phyloP scores from a whole-genome alignment of 306 rosid genomes.

The Aeschynomene evenia region DNA sequence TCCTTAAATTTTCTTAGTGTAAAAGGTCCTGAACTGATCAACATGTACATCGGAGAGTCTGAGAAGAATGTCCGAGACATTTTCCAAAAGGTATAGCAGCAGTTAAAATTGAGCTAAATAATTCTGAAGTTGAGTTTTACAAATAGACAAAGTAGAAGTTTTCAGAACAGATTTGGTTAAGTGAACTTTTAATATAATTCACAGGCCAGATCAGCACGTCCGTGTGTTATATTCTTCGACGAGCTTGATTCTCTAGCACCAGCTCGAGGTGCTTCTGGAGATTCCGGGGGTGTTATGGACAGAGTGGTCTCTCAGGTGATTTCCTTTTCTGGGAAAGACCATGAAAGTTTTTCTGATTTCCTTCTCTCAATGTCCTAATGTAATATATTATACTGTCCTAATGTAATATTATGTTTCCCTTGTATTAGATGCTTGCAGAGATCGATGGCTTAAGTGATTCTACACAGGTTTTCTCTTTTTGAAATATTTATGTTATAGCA shows the following conservation, averaged over 20 bases:
- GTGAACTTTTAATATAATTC: slow-evolving; percentile 5
- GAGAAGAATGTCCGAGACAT: slow-evolving; percentile 93
- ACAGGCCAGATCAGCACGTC: slow-evolving; percentile 94
- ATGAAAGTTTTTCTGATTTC: not conserved
- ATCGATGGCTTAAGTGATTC: slow-evolving; percentile 94
- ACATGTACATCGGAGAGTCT: slow-evolving; percentile 98
- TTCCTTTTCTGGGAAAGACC: slow-evolving; percentile 15
- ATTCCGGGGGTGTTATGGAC: slow-evolving; percentile 97
- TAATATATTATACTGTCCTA: slow-evolving; percentile 33
- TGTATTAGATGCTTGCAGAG: slow-evolving; percentile 92
- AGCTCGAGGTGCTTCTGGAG: slow-evolving; percentile 96
- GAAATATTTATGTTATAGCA: slow-evolving; percentile 7
- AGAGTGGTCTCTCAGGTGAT: slow-evolving; percentile 97
- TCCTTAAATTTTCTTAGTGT: slow-evolving; percentile 94
- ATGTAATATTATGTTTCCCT: slow-evolving; percentile 26
- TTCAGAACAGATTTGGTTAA: slow-evolving; percentile 20
- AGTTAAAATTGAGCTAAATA: slow-evolving; percentile 23
- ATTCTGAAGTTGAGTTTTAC: slow-evolving; percentile 15
- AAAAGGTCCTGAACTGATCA: slow-evolving; percentile 94
- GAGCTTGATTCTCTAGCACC: slow-evolving; percentile 99
- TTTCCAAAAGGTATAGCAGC: slow-evolving; percentile 70
- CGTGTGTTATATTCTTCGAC: slow-evolving; percentile 94
- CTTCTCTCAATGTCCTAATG: slow-evolving; percentile 31
- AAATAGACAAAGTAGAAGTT: not conserved
- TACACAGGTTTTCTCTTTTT: slow-evolving; percentile 56